Percentiles rank a stretch among this genome's conserved stretches.
Evolutionary conservation across 1,284 basidiomycete species (phyloP).

Genomic region (Microbotryum intermedium): DNA sequence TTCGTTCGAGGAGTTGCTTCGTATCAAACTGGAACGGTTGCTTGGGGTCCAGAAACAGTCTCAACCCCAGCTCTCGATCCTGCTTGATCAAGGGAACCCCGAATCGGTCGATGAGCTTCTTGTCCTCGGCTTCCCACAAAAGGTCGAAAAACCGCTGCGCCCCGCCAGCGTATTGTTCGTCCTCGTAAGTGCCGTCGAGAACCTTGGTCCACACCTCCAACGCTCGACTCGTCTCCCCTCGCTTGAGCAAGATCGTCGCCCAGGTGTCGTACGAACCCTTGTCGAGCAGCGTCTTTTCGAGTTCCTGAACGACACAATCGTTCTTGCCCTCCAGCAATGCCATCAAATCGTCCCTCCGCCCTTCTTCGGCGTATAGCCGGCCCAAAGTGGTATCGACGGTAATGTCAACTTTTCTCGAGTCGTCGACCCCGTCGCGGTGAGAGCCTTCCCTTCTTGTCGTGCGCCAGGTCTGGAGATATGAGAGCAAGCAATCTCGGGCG

Average conservation of each 20-base stretch:
- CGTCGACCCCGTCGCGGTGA: neutral
- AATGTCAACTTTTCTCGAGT: conserved; percentile 40
- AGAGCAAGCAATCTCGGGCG: conserved; percentile 59
- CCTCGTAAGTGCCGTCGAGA: conserved; percentile 58
- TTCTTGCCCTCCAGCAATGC: conserved; percentile 53
- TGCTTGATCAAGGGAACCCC: conserved; percentile 68
- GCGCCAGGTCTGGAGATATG: conserved; percentile 52
- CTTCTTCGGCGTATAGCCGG: conserved; percentile 59
- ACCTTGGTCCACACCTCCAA: conserved; percentile 62
- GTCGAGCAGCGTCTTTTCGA: conserved; percentile 40
- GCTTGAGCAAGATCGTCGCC: conserved; percentile 54
- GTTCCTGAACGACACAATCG: conserved; percentile 46
- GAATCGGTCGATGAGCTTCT: conserved; percentile 58
- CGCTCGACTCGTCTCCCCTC: conserved; percentile 53
- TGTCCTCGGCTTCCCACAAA: conserved; percentile 54
- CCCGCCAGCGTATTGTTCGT: conserved; percentile 60
- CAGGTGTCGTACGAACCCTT: conserved; percentile 54
- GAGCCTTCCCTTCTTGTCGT: conserved; percentile 26
- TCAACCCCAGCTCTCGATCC: conserved; percentile 60
- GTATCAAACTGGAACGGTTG: conserved; percentile 47
- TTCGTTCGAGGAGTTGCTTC: conserved; percentile 37
- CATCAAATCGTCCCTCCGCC: conserved; percentile 56
- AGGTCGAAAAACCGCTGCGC: conserved; percentile 58
- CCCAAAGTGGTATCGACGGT: conserved; percentile 73
- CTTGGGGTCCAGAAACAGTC: conserved; percentile 51